Conservation (phyloP, 2,329 filamentous ascomycete species). For the Phialemoniopsis sp. region DNA sequence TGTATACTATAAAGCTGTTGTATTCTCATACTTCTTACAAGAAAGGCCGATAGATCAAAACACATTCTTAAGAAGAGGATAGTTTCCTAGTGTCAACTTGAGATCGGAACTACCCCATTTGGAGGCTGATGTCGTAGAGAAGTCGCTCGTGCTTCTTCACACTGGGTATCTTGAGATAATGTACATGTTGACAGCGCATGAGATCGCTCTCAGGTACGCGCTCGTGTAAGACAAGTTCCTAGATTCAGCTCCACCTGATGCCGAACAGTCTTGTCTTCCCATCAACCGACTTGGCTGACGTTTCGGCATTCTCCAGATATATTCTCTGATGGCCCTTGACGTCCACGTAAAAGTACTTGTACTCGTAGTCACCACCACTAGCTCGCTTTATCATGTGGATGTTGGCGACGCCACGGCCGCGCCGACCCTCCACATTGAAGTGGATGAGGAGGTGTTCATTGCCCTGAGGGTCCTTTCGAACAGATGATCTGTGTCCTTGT, state of each 20-base stretch:
- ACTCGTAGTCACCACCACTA: constrained; percentile 66
- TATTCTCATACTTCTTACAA: too few relatives aligned
- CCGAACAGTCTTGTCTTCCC: constrained; percentile 55
- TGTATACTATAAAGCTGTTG: too few relatives aligned
- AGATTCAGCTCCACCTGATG: constrained; percentile 48
- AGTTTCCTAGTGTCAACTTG: too few relatives aligned
- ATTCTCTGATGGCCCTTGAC: constrained; percentile 66
- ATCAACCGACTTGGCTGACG: constrained; percentile 21
- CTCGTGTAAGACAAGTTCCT: not conserved
- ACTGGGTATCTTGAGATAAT: constrained; percentile 6
- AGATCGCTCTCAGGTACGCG: too few relatives aligned
- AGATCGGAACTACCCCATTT: too few relatives aligned
- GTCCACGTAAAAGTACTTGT: constrained; percentile 77
- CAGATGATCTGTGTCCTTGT: constrained; percentile 49
- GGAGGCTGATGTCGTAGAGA: too few relatives aligned
- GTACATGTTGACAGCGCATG: not conserved
- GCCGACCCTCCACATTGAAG: constrained; percentile 80
- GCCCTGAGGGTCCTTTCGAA: constrained; percentile 68
- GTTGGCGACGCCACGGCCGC: constrained; percentile 67
- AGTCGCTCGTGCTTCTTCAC: too few relatives aligned
- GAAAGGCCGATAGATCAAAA: too few relatives aligned
- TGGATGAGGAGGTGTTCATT: constrained; percentile 80
- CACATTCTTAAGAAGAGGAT: too few relatives aligned
- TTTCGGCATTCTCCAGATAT: constrained; percentile 60
- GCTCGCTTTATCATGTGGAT: constrained; percentile 72